Conservation (phyloP, 805 yeast species). For the Suhomyces kilbournensis region DNA sequence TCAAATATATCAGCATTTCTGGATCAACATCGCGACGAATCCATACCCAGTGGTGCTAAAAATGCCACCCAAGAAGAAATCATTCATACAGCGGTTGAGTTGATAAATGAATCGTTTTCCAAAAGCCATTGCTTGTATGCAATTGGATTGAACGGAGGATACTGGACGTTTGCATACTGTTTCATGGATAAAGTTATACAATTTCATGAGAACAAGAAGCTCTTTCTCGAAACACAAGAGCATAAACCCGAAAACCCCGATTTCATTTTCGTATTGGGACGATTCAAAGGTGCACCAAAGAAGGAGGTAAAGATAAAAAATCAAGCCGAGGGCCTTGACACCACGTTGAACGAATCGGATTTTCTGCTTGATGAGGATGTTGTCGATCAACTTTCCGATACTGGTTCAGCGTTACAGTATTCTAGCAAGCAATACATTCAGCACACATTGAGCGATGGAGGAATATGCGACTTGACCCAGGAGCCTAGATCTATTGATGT, state of each 20-base stretch:
- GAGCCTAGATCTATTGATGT: constrained; percentile 53
- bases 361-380: constrained; percentile 29
- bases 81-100: constrained; percentile 14
- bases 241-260: constrained; percentile 33
- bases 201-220: constrained; percentile 37
- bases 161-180: constrained; percentile 56
- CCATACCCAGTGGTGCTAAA: neutral
- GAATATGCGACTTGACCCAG: constrained; percentile 57
- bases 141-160: constrained; percentile 33
- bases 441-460: constrained; percentile 46
- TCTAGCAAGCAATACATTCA: constrained; percentile 30
- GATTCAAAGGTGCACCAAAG: constrained; percentile 26
- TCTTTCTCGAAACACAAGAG: constrained; percentile 20
- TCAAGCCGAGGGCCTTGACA: constrained; percentile 17
- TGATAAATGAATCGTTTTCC: constrained; percentile 16
- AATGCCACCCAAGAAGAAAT: constrained; percentile 11
- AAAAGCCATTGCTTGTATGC: constrained; percentile 22
- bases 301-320: constrained; percentile 16
- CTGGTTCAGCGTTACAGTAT: constrained; percentile 14
- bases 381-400: constrained; percentile 18
- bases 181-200: constrained; percentile 48
- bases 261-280: constrained; percentile 34
- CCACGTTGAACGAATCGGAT: constrained; percentile 17
- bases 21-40: neutral
- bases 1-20: neutral